Conservation (phyloP, 106 monocot species). For the Narthecium ossifragum region DNA sequence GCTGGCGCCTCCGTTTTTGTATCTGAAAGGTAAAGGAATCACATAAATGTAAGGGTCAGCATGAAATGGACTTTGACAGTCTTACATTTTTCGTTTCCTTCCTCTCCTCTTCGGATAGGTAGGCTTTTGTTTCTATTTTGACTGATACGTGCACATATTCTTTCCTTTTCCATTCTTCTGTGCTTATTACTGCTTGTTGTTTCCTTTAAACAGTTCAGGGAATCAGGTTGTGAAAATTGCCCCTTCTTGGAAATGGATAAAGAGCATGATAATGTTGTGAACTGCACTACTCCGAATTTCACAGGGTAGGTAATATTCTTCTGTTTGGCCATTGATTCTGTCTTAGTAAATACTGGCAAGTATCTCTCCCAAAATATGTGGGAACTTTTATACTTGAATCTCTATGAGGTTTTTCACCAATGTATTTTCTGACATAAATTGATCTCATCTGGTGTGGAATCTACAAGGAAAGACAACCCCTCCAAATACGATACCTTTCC, state of each 20-base stretch:
- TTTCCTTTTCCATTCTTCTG: background rate
- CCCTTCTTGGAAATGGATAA: conserved; percentile 96
- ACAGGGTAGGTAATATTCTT: conserved; percentile 47
- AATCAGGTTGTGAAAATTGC: conserved; percentile 96
- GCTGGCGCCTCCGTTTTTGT: too few species aligned
- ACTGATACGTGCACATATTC: background rate
- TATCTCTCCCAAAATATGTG: background rate
- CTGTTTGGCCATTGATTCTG: background rate
- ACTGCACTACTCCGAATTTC: conserved; percentile 94
- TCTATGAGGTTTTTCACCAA: too few species aligned
- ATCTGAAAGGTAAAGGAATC: too few species aligned
- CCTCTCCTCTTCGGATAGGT: too few species aligned
- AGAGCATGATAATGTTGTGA: conserved; percentile 85
- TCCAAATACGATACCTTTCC: too few species aligned
- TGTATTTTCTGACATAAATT: too few species aligned
- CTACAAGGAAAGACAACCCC: too few species aligned
- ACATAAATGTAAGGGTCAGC: too few species aligned
- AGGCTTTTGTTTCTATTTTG: background rate
- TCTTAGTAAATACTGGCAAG: background rate
- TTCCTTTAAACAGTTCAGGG: conserved; percentile 61
- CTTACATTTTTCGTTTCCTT: too few species aligned
- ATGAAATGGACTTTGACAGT: too few species aligned
- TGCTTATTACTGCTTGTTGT: background rate
- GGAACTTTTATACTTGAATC: background rate
- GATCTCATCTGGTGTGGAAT: background rate